These are phyloP conservation scores for Echeveria elegans DNA, from an alignment of 164 flowering plant genomes.

Conservation along the genomic window DNA sequence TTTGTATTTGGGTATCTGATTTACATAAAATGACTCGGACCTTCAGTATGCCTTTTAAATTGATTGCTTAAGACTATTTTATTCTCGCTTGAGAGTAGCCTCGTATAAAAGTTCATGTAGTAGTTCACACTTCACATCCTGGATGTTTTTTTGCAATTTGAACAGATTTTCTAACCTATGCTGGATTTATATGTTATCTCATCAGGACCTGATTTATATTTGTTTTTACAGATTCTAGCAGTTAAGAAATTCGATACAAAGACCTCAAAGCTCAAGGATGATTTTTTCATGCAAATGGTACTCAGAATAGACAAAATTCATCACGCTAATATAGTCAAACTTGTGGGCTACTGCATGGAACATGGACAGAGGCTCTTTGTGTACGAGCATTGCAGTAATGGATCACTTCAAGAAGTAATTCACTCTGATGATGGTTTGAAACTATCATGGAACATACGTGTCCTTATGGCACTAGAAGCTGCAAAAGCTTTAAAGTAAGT, in stretches of 20 bases:
- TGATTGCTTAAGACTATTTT: too few species aligned
- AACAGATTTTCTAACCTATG: not conserved
- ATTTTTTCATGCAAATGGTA: constrained; percentile 76
- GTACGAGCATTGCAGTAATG: constrained; percentile 73
- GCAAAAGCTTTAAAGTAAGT: constrained; percentile 94
- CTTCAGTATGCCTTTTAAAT: not conserved
- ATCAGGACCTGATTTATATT: too few species aligned
- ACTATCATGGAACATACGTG: constrained; percentile 78
- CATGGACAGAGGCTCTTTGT: constrained; percentile 74
- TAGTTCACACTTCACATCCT: not conserved
- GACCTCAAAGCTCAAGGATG: constrained; percentile 43
- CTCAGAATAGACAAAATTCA: constrained; percentile 52
- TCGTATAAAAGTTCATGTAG: not conserved
- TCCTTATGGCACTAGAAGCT: constrained; percentile 85
- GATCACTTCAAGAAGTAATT: constrained; percentile 73
- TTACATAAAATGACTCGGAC: not conserved
- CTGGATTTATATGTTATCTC: not conserved
- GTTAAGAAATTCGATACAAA: constrained; percentile 71
- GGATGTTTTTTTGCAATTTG: not conserved
- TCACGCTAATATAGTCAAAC: constrained; percentile 84
- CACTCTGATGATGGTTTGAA: constrained; percentile 64
- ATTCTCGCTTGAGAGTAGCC: too few species aligned
- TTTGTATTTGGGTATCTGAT: too few species aligned
- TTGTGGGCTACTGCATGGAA: constrained; percentile 88
- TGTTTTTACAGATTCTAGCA: constrained; percentile 47